Percentiles rank a stretch among this genome's conserved stretches.
phyloP scores from a whole-genome alignment of 345 rosid genomes.

The Capsella bursapastoris region DNA sequence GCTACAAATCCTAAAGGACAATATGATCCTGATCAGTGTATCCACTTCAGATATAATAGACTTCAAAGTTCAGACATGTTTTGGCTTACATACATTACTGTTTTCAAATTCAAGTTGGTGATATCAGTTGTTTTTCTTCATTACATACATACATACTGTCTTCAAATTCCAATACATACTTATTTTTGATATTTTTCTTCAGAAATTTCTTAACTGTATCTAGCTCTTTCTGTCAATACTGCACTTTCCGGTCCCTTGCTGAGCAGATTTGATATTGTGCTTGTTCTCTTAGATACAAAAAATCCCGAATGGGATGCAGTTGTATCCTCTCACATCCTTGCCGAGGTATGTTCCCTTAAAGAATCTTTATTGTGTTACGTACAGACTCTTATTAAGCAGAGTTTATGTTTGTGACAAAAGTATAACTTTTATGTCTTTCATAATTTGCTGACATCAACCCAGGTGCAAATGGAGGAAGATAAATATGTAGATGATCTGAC shows the following conservation, averaged over 20 bases:
- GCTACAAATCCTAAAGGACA: conserved; percentile 99
- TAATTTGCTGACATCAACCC: conserved; percentile 34
- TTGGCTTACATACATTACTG: conserved; percentile 15
- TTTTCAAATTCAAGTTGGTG: conserved; percentile 2
- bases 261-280: conserved; percentile 94
- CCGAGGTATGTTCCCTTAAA: conserved; percentile 56
- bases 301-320: conserved; percentile 99
- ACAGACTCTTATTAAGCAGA: background rate
- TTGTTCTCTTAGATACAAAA: conserved; percentile 91
- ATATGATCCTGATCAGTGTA: conserved; percentile 96
- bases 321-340: conserved; percentile 97
- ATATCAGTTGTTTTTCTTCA: background rate
- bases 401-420: background rate
- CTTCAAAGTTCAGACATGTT: background rate
- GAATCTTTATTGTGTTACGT: background rate
- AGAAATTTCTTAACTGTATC: conserved; percentile 55
- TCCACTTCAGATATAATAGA: conserved; percentile 42
- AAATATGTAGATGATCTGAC: conserved; percentile 57
- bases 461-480: conserved; percentile 57
- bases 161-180: too few species aligned
- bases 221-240: conserved; percentile 95
- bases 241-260: conserved; percentile 92
- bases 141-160: too few species aligned
- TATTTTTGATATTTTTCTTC: background rate
- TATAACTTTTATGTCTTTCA: conserved; percentile 9